Evolutionary conservation across 2,329 filamentous ascomycete species (phyloP).

Genomic region (Amylocarpus encephaloides): DNA sequence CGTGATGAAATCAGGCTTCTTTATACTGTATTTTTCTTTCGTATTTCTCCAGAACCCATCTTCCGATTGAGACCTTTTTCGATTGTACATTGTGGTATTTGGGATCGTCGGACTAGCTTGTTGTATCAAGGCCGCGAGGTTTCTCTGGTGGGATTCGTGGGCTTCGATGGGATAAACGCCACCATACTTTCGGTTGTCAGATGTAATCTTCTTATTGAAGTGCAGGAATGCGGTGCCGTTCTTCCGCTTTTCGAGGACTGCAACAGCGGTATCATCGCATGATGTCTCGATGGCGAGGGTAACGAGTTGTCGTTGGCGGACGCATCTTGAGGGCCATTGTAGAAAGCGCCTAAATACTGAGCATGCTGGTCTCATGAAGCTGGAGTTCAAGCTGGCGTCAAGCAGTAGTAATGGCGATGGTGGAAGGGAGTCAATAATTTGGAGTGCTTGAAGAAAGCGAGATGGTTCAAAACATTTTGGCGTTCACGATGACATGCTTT

Average conservation of each 20-base stretch:
- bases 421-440: too few species aligned
- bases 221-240: conserved; percentile 49
- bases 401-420: too few species aligned
- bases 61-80: conserved; percentile 6
- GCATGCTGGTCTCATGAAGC: conserved; percentile 29
- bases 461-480: conserved; percentile 2
- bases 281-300: conserved; percentile 76
- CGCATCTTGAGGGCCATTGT: not conserved
- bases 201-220: conserved; percentile 77
- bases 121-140: conserved; percentile 61
- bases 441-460: not conserved
- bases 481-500: not conserved
- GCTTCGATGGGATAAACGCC: conserved; percentile 78
- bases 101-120: conserved; percentile 53
- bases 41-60: conserved; percentile 7
- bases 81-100: not conserved
- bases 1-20: conserved; percentile 73
- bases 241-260: conserved; percentile 59
- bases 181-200: conserved; percentile 65
- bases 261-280: conserved; percentile 90
- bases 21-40: conserved; percentile 29
- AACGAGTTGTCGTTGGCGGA: conserved; percentile 35
- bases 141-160: conserved; percentile 66
- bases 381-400: conserved; percentile 1
- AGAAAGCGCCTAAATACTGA: conserved; percentile 20